These are phyloP conservation scores for Paraurostyla sp. DNA, from an alignment of 73 alveolate species.

Conservation along the genomic window DNA sequence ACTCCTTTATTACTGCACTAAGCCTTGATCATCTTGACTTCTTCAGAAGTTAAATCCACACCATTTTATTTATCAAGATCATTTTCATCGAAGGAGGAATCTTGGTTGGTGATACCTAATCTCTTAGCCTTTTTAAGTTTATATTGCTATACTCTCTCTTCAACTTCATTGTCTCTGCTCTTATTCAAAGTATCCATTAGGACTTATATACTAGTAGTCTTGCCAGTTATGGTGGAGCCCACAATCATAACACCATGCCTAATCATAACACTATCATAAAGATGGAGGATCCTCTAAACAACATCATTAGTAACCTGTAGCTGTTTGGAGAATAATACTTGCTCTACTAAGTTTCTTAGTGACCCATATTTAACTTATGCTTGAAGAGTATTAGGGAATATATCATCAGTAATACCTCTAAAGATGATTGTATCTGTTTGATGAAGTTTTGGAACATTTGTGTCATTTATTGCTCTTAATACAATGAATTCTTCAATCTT, in stretches of 20 bases:
- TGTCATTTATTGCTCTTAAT: constrained; percentile 88
- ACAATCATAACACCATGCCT: constrained; percentile 85
- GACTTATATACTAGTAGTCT: constrained; percentile 84
- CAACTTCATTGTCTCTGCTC: constrained; percentile 81
- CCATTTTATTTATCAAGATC: constrained; percentile 21
- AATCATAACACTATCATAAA: constrained; percentile 89
- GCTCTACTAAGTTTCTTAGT: constrained; percentile 82
- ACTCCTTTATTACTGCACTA: constrained; percentile 87
- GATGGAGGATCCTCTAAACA: constrained; percentile 82
- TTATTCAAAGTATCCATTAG: constrained; percentile 84
- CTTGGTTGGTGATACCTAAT: constrained; percentile 69
- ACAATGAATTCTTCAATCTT: constrained; percentile 78
- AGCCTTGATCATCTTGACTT: constrained; percentile 67
- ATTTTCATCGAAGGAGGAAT: constrained; percentile 27
- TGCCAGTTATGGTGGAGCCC: constrained; percentile 82
- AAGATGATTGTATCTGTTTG: constrained; percentile 83
- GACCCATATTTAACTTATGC: constrained; percentile 80
- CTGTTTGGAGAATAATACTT: constrained; percentile 79
- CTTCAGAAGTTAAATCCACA: constrained; percentile 69
- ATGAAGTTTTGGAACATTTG: constrained; percentile 87
- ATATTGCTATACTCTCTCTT: constrained; percentile 60
- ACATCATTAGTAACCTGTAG: constrained; percentile 81
- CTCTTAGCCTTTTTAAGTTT: constrained; percentile 74
- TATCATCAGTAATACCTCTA: constrained; percentile 85
- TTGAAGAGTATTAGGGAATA: constrained; percentile 83